phyloP scores from a whole-genome alignment of 257 asterid genomes.

The Cinchona pubescens region DNA sequence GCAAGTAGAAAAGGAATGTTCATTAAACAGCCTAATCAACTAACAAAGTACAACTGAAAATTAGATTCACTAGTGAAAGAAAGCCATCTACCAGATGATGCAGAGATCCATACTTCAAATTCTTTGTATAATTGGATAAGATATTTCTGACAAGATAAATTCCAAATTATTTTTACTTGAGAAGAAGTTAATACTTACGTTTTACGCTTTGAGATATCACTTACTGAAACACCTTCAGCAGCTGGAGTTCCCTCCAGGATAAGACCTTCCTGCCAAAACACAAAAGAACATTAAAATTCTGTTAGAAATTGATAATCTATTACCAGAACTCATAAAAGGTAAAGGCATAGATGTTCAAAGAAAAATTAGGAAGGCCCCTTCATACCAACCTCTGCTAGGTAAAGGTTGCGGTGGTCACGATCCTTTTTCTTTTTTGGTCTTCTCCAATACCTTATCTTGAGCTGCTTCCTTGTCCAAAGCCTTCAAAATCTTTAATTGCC shows the following conservation, averaged over 20 bases:
- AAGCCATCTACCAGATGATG: background rate
- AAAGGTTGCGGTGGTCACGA: conserved; percentile 70
- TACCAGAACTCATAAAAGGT: background rate
- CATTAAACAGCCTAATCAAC: background rate
- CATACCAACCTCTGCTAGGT: conserved; percentile 77
- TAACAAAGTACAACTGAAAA: background rate
- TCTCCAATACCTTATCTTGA: conserved; percentile 67
- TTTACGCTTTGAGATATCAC: conserved; percentile 85
- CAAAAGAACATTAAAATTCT: background rate
- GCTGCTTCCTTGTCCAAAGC: conserved; percentile 86
- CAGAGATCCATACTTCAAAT: background rate
- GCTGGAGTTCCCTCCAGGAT: conserved; percentile 81
- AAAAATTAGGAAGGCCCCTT: conserved; percentile 1
- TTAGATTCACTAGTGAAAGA: background rate
- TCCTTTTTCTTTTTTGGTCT: conserved; percentile 73
- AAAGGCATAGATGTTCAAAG: conserved; percentile 1
- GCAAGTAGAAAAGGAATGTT: background rate
- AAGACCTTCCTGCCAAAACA: conserved; percentile 74
- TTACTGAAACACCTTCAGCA: conserved; percentile 83
- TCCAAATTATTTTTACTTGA: conserved; percentile 14
- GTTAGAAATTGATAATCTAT: background rate
- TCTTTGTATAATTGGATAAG: background rate
- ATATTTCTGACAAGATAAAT: background rate
- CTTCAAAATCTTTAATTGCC: conserved; percentile 72
- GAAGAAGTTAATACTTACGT: conserved; percentile 42